A percentile compares a stretch with the other conserved stretches of the same genome.
Conservation (phyloP, 495 filamentous ascomycete species). For the Apiosordaria backusii region DNA sequence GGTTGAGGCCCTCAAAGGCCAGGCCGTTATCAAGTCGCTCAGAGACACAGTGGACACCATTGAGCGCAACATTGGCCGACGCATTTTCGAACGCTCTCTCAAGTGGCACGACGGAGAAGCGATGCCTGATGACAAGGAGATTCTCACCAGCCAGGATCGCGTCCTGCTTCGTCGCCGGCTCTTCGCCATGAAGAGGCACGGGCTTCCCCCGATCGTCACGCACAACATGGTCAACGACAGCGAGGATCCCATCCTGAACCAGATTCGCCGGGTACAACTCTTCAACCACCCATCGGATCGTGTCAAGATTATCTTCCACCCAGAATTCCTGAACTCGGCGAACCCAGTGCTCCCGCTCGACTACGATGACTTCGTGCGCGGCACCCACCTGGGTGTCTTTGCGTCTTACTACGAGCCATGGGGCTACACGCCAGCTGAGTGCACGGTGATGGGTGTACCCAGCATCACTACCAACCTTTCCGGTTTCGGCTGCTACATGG, state of each 20-base stretch:
- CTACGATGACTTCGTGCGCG: conserved; percentile 98
- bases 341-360: conserved; percentile 94
- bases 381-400: conserved; percentile 93
- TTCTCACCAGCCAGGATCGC: conserved; percentile 86
- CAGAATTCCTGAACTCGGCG: conserved; percentile 92
- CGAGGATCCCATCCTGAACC: conserved; percentile 93
- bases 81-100: conserved; percentile 88
- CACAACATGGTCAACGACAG: conserved; percentile 97
- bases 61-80: conserved; percentile 83
- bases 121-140: conserved; percentile 91
- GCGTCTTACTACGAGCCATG: conserved; percentile 98
- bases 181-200: conserved; percentile 91
- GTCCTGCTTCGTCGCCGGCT: conserved; percentile 87
- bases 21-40: conserved; percentile 94
- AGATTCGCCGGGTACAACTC: conserved; percentile 90
- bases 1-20: conserved; percentile 92
- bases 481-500: conserved; percentile 99
- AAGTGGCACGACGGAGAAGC: conserved; percentile 92
- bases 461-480: conserved; percentile 98
- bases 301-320: conserved; percentile 97
- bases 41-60: conserved; percentile 88
- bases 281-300: conserved; percentile 95
- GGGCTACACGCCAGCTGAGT: conserved; percentile 98
- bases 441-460: conserved; percentile 98
- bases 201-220: conserved; percentile 92